These are phyloP conservation scores for Lactarius vividus DNA, from an alignment of 768 basidiomycete genomes.

Conservation along the genomic window DNA sequence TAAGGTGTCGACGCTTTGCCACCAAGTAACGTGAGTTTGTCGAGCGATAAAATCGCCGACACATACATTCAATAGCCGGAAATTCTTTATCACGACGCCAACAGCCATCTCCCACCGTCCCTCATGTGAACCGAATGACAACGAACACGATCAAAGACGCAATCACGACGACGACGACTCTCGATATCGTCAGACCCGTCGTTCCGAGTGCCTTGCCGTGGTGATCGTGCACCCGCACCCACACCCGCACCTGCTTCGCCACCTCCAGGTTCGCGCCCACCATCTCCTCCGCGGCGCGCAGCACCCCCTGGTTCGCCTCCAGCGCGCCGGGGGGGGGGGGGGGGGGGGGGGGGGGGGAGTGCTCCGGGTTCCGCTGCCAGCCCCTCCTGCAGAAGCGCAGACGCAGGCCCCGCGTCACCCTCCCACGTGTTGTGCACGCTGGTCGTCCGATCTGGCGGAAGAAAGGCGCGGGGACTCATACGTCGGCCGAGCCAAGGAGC, in stretches of 20 bases:
- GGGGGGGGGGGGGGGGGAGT: no score
- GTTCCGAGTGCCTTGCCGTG: conserved; percentile 48
- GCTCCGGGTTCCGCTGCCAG: conserved; percentile 67
- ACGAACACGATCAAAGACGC: conserved; percentile 72
- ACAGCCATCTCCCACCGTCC: no score
- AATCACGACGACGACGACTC: conserved; percentile 61
- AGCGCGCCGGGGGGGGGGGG: conserved; percentile 54
- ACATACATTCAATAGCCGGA: no score
- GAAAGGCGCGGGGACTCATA: conserved; percentile 31
- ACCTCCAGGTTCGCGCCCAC: conserved; percentile 67
- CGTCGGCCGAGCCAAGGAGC: conserved; percentile 7
- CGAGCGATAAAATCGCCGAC: no score
- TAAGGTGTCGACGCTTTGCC: no score
- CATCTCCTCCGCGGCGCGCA: conserved; percentile 65
- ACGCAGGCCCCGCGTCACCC: conserved; percentile 23
- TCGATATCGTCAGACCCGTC: conserved; percentile 49
- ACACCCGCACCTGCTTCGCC: conserved; percentile 62
- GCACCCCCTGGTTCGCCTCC: conserved; percentile 59
- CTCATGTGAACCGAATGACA: conserved; percentile 62
- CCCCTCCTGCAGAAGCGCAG: no score
- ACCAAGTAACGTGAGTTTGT: no score
- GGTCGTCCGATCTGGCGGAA: conserved; percentile 29
- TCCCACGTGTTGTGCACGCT: conserved; percentile 1
- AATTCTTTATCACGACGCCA: no score
- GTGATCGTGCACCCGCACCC: no score